These are phyloP conservation scores for Sarocladium strictum DNA, from an alignment of 2,329 filamentous ascomycete genomes.

Conservation along the genomic window DNA sequence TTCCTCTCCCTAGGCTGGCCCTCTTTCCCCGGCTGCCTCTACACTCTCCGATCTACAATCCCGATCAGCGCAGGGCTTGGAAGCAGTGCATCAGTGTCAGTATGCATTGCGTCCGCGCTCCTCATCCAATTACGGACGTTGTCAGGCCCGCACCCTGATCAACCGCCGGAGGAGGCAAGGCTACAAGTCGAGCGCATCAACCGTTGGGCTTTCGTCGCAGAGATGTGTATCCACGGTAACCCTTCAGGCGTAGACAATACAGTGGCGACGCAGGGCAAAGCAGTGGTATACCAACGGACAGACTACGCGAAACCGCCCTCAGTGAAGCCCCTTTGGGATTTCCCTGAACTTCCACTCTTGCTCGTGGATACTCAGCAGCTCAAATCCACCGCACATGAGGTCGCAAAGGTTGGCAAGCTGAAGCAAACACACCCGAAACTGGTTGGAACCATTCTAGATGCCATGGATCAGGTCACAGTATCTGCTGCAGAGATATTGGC, in stretches of 20 bases:
- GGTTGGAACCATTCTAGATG: slow-evolving; percentile 73
- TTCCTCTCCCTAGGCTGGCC: slow-evolving; percentile 81
- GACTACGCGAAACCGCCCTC: slow-evolving; percentile 72
- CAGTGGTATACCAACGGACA: slow-evolving; percentile 79
- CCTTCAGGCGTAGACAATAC: slow-evolving; percentile 97
- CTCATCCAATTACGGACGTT: slow-evolving; percentile 84
- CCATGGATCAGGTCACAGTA: slow-evolving; percentile 69
- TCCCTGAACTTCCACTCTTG: slow-evolving; percentile 85
- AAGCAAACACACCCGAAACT: slow-evolving; percentile 68
- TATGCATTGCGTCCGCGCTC: slow-evolving; percentile 79
- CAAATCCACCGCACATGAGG: slow-evolving; percentile 79
- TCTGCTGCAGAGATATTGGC: slow-evolving; percentile 49
- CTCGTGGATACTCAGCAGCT: slow-evolving; percentile 84
- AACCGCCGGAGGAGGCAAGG: slow-evolving; percentile 80
- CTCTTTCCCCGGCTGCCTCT: slow-evolving; percentile 74
- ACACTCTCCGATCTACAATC: slow-evolving; percentile 88
- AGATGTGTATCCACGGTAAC: slow-evolving; percentile 96
- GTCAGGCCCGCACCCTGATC: slow-evolving; percentile 85
- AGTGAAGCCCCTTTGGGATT: slow-evolving; percentile 74
- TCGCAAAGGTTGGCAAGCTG: slow-evolving; percentile 75
- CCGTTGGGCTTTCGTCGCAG: slow-evolving; percentile 92
- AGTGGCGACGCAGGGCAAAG: slow-evolving; percentile 87
- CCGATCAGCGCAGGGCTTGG: slow-evolving; percentile 87
- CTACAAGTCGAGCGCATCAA: slow-evolving; percentile 93
- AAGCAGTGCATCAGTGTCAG: slow-evolving; percentile 89